Conservation (phyloP, 345 rosid genomes). For the Heritiera fomes region DNA sequence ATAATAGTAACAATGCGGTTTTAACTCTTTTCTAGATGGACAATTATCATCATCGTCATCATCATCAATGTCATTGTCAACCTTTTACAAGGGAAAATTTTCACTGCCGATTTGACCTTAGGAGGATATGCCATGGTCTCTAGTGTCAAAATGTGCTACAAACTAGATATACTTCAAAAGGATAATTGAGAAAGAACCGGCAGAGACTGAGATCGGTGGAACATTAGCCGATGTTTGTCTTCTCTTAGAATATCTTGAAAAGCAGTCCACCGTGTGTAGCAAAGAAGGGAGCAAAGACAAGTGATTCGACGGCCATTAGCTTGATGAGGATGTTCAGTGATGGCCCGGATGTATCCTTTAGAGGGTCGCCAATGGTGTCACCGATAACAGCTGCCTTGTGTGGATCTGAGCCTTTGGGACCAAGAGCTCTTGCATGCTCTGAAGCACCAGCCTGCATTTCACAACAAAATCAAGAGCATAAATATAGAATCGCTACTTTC, state of each 20-base stretch:
- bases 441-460: conserved; percentile 77
- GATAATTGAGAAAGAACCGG: conserved; percentile 3
- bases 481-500: background rate
- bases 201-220: conserved; percentile 1
- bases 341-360: conserved; percentile 98
- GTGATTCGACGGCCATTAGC: conserved; percentile 98
- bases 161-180: conserved; percentile 27
- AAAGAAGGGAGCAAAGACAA: conserved; percentile 93
- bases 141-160: conserved; percentile 18
- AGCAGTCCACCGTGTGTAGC: conserved; percentile 95
- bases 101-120: conserved; percentile 17
- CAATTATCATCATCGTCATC: conserved; percentile 28
- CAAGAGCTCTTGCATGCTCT: conserved; percentile 85
- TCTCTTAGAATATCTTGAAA: conserved; percentile 50
- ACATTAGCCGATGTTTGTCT: conserved; percentile 4
- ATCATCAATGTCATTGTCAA: conserved; percentile 21
- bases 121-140: conserved; percentile 11
- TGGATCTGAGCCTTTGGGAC: conserved; percentile 93
- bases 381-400: conserved; percentile 98
- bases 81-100: conserved; percentile 24
- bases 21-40: conserved; percentile 24
- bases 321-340: conserved; percentile 96
- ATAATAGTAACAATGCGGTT: conserved; percentile 10
- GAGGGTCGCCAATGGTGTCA: conserved; percentile 94
- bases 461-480: background rate